Conservation (phyloP, 1,284 basidiomycete species). For the Sanghuangporus baumii region DNA sequence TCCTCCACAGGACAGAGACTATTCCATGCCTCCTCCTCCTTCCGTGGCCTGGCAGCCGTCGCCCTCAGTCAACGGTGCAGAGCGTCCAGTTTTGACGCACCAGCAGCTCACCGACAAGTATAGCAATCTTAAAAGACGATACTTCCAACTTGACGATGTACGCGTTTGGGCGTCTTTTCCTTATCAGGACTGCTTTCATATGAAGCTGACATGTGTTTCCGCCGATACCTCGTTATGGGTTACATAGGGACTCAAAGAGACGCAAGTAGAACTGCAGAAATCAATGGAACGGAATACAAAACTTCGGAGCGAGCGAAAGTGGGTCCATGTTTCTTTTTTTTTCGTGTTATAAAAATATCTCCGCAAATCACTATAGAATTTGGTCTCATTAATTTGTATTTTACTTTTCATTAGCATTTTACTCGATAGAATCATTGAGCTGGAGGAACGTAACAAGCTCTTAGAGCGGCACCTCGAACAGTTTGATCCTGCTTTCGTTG, state of each 20-base stretch:
- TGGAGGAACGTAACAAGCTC: conserved; percentile 36
- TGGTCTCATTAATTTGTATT: background rate
- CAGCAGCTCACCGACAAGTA: conserved; percentile 53
- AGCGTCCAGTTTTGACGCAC: conserved; percentile 24
- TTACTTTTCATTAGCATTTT: conserved; percentile 36
- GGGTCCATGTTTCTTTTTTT: conserved; percentile 26
- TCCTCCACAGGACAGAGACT: conserved; percentile 32
- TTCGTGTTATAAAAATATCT: background rate
- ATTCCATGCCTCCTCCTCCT: conserved; percentile 13
- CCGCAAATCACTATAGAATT: background rate
- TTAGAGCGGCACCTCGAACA: conserved; percentile 23
- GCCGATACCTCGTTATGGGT: conserved; percentile 17
- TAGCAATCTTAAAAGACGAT: conserved; percentile 53
- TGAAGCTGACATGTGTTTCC: background rate
- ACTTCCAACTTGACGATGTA: conserved; percentile 64
- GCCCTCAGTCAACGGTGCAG: conserved; percentile 24
- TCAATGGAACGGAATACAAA: conserved; percentile 55
- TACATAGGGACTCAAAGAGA: conserved; percentile 51
- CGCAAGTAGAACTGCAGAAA: conserved; percentile 42
- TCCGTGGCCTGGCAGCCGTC: conserved; percentile 20
- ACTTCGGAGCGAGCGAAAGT: conserved; percentile 56
- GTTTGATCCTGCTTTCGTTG: conserved; percentile 17
- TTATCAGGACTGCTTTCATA: background rate
- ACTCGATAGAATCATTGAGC: conserved; percentile 53
- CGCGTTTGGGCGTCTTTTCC: conserved; percentile 28